Evolutionary conservation across 225 moss, liverwort and hornwort species (phyloP).

Genomic region (Polytrichum formosum): DNA sequence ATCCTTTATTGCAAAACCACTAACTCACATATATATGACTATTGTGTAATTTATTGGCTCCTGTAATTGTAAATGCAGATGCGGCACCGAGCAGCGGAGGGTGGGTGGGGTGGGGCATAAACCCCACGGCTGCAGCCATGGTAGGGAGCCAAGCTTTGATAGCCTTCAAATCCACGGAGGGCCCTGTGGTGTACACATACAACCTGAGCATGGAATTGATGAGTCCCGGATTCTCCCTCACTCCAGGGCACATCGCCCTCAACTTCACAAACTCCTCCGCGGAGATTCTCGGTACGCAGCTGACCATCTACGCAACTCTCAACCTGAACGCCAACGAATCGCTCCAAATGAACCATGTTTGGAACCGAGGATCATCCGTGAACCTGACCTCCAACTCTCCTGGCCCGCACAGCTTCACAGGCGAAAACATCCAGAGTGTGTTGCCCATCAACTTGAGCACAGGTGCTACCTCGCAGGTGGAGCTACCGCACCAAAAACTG

Average conservation of each 20-base stretch:
- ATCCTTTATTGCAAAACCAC: background rate
- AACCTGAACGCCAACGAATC: constrained; percentile 28
- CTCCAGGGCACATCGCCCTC: constrained; percentile 29
- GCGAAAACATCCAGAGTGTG: constrained; percentile 8
- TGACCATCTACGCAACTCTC: constrained; percentile 55
- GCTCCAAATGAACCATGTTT: constrained; percentile 45
- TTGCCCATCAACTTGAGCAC: constrained; percentile 32
- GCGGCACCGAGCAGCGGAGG: constrained; percentile 33
- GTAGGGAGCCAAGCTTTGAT: constrained; percentile 57
- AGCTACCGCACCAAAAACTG: constrained; percentile 35
- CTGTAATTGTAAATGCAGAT: constrained; percentile 18
- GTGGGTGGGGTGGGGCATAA: constrained; percentile 87
- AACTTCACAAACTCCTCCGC: constrained; percentile 16
- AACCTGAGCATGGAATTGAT: constrained; percentile 18
- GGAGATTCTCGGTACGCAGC: constrained; percentile 15
- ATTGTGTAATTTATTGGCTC: background rate
- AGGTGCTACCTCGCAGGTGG: constrained; percentile 19
- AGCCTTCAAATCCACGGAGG: constrained; percentile 30
- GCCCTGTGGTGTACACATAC: constrained; percentile 27
- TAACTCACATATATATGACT: background rate
- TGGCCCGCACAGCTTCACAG: constrained; percentile 5
- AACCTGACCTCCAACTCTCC: constrained; percentile 20
- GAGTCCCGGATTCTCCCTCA: background rate
- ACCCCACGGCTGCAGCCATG: constrained; percentile 36
- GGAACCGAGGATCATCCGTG: constrained; percentile 60